Conservation (phyloP, 2,329 filamentous ascomycete species). For the Calonectria pauciramosa region DNA sequence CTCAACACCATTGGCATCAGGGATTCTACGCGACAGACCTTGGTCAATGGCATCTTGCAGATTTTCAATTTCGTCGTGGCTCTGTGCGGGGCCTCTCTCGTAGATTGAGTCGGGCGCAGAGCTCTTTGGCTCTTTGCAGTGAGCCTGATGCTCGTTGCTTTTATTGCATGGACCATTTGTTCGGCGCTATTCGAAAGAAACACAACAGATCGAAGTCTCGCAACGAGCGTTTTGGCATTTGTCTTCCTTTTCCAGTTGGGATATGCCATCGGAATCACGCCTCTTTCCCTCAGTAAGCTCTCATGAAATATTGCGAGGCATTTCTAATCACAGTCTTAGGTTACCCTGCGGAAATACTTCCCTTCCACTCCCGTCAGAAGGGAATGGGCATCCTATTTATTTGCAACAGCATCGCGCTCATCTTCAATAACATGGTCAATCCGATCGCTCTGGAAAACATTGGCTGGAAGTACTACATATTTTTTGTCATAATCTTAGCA, state of each 20-base stretch:
- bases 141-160: conserved; percentile 47
- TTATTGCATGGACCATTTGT: conserved; percentile 47
- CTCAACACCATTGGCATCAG: conserved; percentile 52
- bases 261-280: background rate
- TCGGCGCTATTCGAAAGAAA: background rate
- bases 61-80: conserved; percentile 52
- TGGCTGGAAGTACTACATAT: conserved; percentile 54
- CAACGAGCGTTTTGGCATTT: background rate
- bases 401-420: conserved; percentile 25
- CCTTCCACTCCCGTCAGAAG: conserved; percentile 8
- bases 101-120: conserved; percentile 54
- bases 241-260: background rate
- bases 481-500: conserved; percentile 50
- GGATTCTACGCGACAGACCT: conserved; percentile 49
- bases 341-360: conserved; percentile 43
- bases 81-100: conserved; percentile 51
- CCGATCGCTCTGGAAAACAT: conserved; percentile 52
- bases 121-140: conserved; percentile 53
- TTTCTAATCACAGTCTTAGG: conserved; percentile 30
- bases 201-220: background rate
- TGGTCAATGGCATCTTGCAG: conserved; percentile 45
- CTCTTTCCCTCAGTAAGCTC: conserved; percentile 31
- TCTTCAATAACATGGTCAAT: conserved; percentile 53
- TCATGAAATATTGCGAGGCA: conserved; percentile 11
- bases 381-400: background rate